phyloP scores from a whole-genome alignment of 495 filamentous ascomycete species.

The Podospora pseudocomata region DNA sequence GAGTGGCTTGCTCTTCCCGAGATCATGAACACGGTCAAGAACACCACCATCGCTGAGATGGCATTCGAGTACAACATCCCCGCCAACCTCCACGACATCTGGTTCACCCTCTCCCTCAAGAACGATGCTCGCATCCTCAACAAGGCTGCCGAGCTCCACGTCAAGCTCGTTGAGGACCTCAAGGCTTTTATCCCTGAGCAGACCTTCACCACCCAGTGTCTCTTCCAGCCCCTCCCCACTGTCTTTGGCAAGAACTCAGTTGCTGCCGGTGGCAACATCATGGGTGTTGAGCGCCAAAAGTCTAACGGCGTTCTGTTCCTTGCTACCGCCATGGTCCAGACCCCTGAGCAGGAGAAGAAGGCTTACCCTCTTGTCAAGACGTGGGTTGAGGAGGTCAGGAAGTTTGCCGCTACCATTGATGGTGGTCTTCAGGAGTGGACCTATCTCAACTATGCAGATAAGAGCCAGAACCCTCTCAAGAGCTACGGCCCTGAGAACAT shows the following conservation, averaged over 20 bases:
- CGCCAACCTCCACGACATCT: slow-evolving; percentile 15
- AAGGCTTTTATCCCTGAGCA: slow-evolving; percentile 17
- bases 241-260: slow-evolving; percentile 38
- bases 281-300: slow-evolving; percentile 45
- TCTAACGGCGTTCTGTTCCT: slow-evolving; percentile 29
- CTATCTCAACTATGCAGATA: slow-evolving; percentile 43
- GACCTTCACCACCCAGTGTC: slow-evolving; percentile 41
- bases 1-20: slow-evolving; percentile 22
- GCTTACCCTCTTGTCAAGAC: slow-evolving; percentile 16
- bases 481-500: slow-evolving; percentile 50
- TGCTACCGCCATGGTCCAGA: slow-evolving; percentile 16
- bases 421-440: slow-evolving; percentile 26
- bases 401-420: slow-evolving; percentile 22
- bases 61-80: slow-evolving; percentile 19
- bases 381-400: slow-evolving; percentile 14
- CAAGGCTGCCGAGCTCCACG: slow-evolving; percentile 25
- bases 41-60: slow-evolving; percentile 24
- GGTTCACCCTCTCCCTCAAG: slow-evolving; percentile 31
- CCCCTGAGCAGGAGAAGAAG: slow-evolving; percentile 23
- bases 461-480: slow-evolving; percentile 40
- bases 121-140: slow-evolving; percentile 27
- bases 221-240: slow-evolving; percentile 48
- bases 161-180: slow-evolving; percentile 22
- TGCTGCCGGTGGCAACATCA: slow-evolving; percentile 49
- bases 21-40: slow-evolving; percentile 23